Conservation (phyloP, 768 basidiomycete species). For the Boletus coccyginus region DNA sequence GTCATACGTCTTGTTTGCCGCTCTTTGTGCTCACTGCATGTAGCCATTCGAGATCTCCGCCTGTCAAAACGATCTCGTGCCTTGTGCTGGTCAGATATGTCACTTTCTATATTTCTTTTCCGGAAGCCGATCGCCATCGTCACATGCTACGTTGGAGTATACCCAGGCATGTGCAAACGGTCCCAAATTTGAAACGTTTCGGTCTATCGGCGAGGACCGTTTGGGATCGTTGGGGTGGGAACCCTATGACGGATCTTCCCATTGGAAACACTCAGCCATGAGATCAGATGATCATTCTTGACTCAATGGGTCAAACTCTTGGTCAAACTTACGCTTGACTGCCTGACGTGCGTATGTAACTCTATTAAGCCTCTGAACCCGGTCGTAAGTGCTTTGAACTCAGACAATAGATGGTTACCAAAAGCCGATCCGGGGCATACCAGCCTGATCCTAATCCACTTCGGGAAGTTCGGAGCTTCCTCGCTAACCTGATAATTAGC, state of each 20-base stretch:
- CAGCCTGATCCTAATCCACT: constrained; percentile 10
- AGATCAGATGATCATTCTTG: constrained; percentile 4
- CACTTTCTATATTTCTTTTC: neutral
- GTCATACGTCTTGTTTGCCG: constrained; percentile 4
- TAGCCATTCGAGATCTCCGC: constrained; percentile 12
- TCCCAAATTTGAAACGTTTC: too few species aligned
- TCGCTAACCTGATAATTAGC: too few species aligned
- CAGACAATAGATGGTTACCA: constrained; percentile 10
- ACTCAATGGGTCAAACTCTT: neutral
- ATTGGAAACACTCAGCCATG: neutral
- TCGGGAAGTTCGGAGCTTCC: neutral
- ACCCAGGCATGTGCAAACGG: too few species aligned
- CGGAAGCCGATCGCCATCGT: constrained; percentile 6
- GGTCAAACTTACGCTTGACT: constrained; percentile 29
- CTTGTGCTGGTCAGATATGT: neutral
- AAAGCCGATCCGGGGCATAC: constrained; percentile 7
- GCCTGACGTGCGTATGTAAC: constrained; percentile 21
- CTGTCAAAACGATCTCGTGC: neutral
- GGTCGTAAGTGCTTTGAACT: constrained; percentile 20
- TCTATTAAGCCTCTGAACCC: too few species aligned
- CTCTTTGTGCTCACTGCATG: constrained; percentile 18
- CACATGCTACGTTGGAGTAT: neutral
- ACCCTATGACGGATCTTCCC: too few species aligned
- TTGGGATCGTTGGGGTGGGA: too few species aligned
- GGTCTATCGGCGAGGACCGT: too few species aligned